Percentiles rank a stretch among this genome's conserved stretches.
Evolutionary conservation across 108 stramenopile genomes (phyloP).

Genomic region (Nitzschia putrida): DNA sequence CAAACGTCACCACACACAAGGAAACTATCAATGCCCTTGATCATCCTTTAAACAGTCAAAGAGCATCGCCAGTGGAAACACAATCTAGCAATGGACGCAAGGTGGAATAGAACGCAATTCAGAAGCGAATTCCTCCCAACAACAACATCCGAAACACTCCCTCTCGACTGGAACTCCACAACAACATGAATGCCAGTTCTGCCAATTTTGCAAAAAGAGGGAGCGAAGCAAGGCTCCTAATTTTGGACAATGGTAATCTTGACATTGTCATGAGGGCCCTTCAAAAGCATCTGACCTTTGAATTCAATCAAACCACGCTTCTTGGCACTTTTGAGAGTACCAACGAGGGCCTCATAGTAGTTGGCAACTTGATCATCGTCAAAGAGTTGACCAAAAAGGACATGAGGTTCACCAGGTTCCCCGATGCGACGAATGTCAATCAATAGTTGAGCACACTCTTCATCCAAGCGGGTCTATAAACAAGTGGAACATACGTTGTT

Average conservation of each 20-base stretch:
- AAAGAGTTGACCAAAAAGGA: constrained; percentile 78
- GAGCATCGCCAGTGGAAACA: too few relatives aligned
- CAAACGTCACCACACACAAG: too few relatives aligned
- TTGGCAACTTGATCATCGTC: constrained; percentile 81
- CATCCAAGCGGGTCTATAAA: constrained; percentile 48
- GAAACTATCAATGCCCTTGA: too few relatives aligned
- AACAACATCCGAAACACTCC: too few relatives aligned
- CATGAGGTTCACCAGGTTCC: constrained; percentile 46
- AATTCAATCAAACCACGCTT: constrained; percentile 78
- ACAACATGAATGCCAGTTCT: too few relatives aligned
- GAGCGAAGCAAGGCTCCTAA: constrained; percentile 1
- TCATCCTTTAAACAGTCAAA: too few relatives aligned
- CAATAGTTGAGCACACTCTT: constrained; percentile 58
- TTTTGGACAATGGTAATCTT: constrained; percentile 58
- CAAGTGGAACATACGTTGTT: neutral
- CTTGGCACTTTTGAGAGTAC: constrained; percentile 84
- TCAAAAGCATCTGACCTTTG: constrained; percentile 83
- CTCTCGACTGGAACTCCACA: too few relatives aligned
- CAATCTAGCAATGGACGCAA: too few relatives aligned
- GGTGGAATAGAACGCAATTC: too few relatives aligned
- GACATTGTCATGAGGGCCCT: constrained; percentile 82
- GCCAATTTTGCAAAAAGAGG: too few relatives aligned
- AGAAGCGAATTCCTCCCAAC: too few relatives aligned
- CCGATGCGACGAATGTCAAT: constrained; percentile 62
- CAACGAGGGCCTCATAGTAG: constrained; percentile 84